phyloP scores from a whole-genome alignment of 1,284 basidiomycete genomes.

The Grifola frondosa region DNA sequence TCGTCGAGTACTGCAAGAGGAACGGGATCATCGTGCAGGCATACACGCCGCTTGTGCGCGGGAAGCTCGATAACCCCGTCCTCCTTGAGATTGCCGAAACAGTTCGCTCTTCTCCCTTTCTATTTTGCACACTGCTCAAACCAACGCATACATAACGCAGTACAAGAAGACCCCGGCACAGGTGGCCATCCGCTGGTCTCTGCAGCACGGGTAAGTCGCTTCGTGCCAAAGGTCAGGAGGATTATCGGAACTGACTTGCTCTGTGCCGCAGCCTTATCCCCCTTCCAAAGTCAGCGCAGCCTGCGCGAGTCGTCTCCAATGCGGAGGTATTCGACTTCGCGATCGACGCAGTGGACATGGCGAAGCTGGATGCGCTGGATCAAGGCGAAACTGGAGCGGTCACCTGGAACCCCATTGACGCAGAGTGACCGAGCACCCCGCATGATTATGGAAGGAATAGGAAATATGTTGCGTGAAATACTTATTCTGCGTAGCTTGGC shows the following conservation, averaged over 20 bases:
- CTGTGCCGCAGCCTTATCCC: conserved; percentile 39
- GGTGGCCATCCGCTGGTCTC: conserved; percentile 67
- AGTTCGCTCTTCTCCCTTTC: conserved; percentile 25
- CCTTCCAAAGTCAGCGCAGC: conserved; percentile 53
- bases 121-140: neutral
- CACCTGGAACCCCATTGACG: conserved; percentile 50
- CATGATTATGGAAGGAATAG: too few species aligned
- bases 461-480: too few species aligned
- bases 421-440: conserved; percentile 10
- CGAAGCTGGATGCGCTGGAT: conserved; percentile 45
- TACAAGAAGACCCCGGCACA: conserved; percentile 54
- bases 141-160: conserved; percentile 28
- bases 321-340: conserved; percentile 53
- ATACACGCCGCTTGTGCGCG: conserved; percentile 54
- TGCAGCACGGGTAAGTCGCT: conserved; percentile 48
- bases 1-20: conserved; percentile 73
- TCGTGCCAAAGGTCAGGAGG: too few species aligned
- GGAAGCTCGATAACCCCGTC: conserved; percentile 40
- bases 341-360: conserved; percentile 48
- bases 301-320: conserved; percentile 49
- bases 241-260: neutral
- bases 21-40: conserved; percentile 75
- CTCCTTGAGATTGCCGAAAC: conserved; percentile 45
- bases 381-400: conserved; percentile 42
- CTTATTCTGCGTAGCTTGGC: too few species aligned